phyloP scores from a whole-genome alignment of 306 rosid species.

The Bauhinia variegata region DNA sequence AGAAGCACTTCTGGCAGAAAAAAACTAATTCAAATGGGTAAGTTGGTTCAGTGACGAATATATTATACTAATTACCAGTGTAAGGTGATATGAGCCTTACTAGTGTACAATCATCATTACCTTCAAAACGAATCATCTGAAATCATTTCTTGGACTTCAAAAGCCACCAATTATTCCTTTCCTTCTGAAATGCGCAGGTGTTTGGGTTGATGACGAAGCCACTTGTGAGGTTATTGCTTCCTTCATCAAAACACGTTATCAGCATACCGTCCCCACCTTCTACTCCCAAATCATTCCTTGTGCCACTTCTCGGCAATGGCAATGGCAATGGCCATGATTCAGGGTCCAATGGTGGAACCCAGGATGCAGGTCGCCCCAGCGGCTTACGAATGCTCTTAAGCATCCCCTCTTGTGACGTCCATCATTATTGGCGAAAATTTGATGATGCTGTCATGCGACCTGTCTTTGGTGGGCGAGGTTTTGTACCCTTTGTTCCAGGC shows the following conservation, averaged over 20 bases:
- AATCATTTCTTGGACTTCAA: no score
- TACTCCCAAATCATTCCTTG: conserved; percentile 63
- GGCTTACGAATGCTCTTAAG: conserved; percentile 63
- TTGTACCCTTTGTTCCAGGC: conserved; percentile 81
- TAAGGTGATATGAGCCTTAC: no score
- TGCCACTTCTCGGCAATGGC: conserved; percentile 67
- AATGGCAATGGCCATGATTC: conserved; percentile 48
- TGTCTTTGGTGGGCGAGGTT: conserved; percentile 90
- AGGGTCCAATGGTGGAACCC: conserved; percentile 40
- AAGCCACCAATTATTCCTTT: not conserved
- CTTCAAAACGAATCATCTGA: no score
- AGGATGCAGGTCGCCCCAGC: conserved; percentile 42
- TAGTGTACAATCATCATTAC: no score
- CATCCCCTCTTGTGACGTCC: conserved; percentile 64
- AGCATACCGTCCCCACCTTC: conserved; percentile 66
- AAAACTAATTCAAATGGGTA: no score
- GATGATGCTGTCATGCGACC: conserved; percentile 92
- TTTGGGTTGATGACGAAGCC: conserved; percentile 95
- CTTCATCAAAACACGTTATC: conserved; percentile 52
- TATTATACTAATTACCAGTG: no score
- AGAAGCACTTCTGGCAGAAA: no score
- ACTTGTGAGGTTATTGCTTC: conserved; percentile 81
- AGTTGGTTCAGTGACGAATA: no score
- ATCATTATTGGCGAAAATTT: conserved; percentile 87
- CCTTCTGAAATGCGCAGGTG: conserved; percentile 61